Conservation (phyloP, 2,329 filamentous ascomycete genomes). For the Colletotrichum simmondsii region DNA sequence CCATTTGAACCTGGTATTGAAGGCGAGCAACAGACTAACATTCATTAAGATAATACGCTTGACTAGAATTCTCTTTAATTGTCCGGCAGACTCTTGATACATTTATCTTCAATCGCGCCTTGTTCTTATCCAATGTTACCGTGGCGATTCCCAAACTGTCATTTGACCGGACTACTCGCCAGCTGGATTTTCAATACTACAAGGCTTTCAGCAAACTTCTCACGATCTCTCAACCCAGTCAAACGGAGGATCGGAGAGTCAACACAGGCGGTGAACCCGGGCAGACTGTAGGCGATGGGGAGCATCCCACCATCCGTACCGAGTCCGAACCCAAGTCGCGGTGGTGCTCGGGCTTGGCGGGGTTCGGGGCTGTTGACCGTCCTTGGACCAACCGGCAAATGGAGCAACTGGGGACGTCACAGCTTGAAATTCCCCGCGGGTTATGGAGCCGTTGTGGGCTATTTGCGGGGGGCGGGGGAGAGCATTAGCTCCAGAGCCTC, state of each 20-base stretch:
- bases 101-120: too few species aligned
- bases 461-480: conserved; percentile 22
- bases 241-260: background rate
- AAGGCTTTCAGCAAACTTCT: background rate
- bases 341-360: background rate
- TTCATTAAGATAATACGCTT: too few species aligned
- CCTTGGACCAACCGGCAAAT: conserved; percentile 22
- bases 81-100: too few species aligned
- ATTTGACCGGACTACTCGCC: too few species aligned
- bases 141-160: too few species aligned
- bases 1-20: too few species aligned
- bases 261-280: background rate
- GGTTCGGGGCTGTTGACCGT: conserved; percentile 18
- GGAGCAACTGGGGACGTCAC: background rate
- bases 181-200: too few species aligned
- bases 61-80: too few species aligned
- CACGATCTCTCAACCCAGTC: background rate
- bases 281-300: background rate
- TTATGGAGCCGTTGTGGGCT: conserved; percentile 8
- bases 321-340: too few species aligned
- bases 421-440: conserved; percentile 9
- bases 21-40: too few species aligned
- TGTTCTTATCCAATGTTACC: too few species aligned
- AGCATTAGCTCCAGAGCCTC: background rate
- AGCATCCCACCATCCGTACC: too few species aligned